Evolutionary conservation across 2,329 filamentous ascomycete genomes (phyloP).

Genomic region (Anthostomella pinea): DNA sequence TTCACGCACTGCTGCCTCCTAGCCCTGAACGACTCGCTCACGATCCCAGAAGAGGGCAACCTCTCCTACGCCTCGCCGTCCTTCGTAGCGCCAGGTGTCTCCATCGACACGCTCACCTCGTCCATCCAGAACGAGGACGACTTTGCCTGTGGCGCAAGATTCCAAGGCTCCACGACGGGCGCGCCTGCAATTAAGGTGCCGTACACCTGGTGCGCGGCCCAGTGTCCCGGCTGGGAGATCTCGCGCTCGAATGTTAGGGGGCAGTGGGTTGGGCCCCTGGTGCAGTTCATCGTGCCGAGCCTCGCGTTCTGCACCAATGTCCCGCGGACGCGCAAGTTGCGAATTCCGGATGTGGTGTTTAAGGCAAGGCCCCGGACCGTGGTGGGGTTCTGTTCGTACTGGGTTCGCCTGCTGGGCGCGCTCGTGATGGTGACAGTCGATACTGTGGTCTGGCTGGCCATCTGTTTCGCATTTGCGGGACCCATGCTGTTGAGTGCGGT

Average conservation of each 20-base stretch:
- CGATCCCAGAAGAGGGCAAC: slow-evolving; percentile 18
- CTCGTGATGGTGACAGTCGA: slow-evolving; percentile 24
- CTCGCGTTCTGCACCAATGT: slow-evolving; percentile 36
- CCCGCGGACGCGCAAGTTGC: slow-evolving; percentile 31
- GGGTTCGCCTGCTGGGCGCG: slow-evolving; percentile 25
- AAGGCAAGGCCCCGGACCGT: slow-evolving; percentile 59
- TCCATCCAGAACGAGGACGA: slow-evolving; percentile 15
- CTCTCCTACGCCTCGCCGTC: slow-evolving; percentile 22
- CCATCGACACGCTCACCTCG: slow-evolving; percentile 15
- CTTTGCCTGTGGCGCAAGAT: slow-evolving; percentile 29
- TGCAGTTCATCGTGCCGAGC: slow-evolving; percentile 35
- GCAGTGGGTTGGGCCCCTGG: slow-evolving; percentile 34
- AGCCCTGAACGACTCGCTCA: slow-evolving; percentile 26
- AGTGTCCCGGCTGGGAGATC: slow-evolving; percentile 31
- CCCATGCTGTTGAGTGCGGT: slow-evolving; percentile 30
- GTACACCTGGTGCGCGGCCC: slow-evolving; percentile 28
- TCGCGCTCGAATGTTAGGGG: slow-evolving; percentile 24
- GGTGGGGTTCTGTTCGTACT: slow-evolving; percentile 28
- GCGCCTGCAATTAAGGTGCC: slow-evolving; percentile 25
- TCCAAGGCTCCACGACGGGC: slow-evolving; percentile 18
- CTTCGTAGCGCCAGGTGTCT: slow-evolving; percentile 22
- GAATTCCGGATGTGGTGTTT: slow-evolving; percentile 43
- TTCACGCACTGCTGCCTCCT: slow-evolving; percentile 31
- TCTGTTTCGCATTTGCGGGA: slow-evolving; percentile 30
- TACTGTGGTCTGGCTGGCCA: slow-evolving; percentile 27